These are phyloP conservation scores for Eucalyptus sp. DNA, from an alignment of 345 rosid genomes.

Conservation along the genomic window DNA sequence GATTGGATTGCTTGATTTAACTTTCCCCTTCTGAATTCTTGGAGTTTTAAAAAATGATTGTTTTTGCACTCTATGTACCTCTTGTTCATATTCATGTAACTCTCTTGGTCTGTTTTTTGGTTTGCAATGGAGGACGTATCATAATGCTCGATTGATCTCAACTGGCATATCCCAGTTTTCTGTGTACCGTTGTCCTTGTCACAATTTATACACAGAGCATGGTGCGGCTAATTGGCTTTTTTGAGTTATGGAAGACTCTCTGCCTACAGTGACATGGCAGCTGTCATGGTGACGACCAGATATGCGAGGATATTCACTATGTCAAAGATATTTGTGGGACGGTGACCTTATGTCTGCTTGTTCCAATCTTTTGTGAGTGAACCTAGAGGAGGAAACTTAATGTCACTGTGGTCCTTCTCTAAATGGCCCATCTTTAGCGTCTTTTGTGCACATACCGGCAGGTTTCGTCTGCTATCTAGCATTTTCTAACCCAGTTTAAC, in stretches of 20 bases:
- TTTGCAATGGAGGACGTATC: background rate
- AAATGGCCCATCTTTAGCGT: background rate
- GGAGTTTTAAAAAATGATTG: background rate
- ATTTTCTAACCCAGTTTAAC: background rate
- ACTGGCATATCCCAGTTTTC: background rate
- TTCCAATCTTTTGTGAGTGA: background rate
- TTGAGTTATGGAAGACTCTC: background rate
- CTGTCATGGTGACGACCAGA: background rate
- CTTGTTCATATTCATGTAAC: background rate
- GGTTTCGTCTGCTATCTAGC: background rate
- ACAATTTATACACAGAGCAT: background rate
- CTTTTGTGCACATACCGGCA: background rate
- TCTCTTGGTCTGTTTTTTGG: background rate
- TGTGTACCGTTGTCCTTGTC: background rate
- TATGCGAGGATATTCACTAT: background rate
- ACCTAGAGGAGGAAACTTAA: background rate
- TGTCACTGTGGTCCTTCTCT: background rate
- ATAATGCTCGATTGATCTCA: background rate
- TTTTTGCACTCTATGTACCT: background rate
- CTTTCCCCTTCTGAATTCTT: background rate
- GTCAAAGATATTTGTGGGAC: background rate
- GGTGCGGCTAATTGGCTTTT: background rate
- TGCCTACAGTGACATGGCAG: background rate
- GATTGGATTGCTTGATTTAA: background rate
- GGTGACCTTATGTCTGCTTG: background rate